These are phyloP conservation scores for Cercospora berteroae DNA, from an alignment of 2,329 filamentous ascomycete genomes.

Conservation along the genomic window DNA sequence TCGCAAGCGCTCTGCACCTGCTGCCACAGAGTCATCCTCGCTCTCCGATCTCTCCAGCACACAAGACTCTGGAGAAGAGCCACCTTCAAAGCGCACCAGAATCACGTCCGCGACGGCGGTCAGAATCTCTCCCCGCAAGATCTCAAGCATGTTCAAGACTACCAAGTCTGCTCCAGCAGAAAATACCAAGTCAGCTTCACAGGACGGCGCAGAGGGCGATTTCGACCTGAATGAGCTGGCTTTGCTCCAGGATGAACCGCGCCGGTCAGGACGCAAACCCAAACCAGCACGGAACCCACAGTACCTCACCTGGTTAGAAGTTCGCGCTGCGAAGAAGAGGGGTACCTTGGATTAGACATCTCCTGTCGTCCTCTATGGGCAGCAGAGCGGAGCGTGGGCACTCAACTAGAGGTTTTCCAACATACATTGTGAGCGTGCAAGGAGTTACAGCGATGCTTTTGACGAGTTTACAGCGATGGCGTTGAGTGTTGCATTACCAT, in stretches of 20 bases:
- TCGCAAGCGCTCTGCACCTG: not conserved
- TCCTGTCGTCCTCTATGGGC: not conserved
- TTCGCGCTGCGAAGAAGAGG: not conserved
- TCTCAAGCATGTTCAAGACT: constrained; percentile 1
- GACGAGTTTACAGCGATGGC: not conserved
- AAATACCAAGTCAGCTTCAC: not conserved
- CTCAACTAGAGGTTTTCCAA: not conserved
- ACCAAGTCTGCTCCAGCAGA: not conserved
- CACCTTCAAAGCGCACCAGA: not conserved
- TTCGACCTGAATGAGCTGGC: not conserved
- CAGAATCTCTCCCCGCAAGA: not conserved
- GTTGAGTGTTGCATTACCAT: not conserved
- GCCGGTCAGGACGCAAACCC: constrained; percentile 90
- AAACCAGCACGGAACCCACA: constrained; percentile 70
- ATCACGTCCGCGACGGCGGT: not conserved
- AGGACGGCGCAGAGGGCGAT: not conserved
- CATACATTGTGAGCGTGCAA: not conserved
- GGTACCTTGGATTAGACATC: not conserved
- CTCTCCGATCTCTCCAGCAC: not conserved
- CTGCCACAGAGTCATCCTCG: not conserved
- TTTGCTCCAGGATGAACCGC: constrained; percentile 65
- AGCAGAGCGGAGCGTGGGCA: not conserved
- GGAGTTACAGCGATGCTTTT: not conserved
- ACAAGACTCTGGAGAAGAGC: not conserved
- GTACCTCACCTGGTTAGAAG: not conserved